Evolutionary conservation across 768 basidiomycete species (phyloP), one percentile per base, ranked within the genome.

Genomic region (Boletellus ananas): DNA sequence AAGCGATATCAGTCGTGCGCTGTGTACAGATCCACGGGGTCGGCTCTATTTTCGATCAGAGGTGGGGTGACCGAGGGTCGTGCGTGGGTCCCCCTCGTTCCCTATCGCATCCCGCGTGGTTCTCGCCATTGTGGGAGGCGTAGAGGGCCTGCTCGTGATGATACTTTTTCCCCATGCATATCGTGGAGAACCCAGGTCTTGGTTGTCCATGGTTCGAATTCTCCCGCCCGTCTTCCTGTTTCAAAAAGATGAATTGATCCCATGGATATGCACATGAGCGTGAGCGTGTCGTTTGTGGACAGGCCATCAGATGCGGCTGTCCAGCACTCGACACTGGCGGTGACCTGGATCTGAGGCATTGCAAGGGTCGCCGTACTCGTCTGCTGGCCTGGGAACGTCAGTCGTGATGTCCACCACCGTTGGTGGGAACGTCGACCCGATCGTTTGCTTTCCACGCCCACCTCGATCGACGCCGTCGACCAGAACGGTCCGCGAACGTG

Each of bases 171-270:
- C 35, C 14, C 34, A 35, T 49, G 45, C 34, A 27, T 44, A 44
- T 43, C 29, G 34, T 45, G 39, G 55, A 42, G 39, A 49, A 49
- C 36, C 45, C 46, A 46, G 27, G 55, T 17, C 13, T n/a, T 16
- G 39, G 34, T 23, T 16, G 35, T 14, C 34, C 5, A 18, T 20
- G 43, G 23, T 58, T 52, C 53, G 49, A 51, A 43, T 50, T 64
- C 54, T 49, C 45, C 51, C 31, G 48, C 34, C 41, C n/a, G 43
- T 47, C 39, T 35, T 43, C 43, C 40, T 52, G 63, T 62, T 59
- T 64, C 61, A 56, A 21, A 44, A 25, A 53, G 47, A 62, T 63
- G 60, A 63, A 61, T 25, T 40, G 50, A 45, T 41, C 25, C 27
- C 35, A 49, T 50, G 29, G 42, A 42, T 36, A 36, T 29, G 42